A percentile compares a stretch with the other conserved stretches of the same genome.
Evolutionary conservation across 768 basidiomycete genomes (phyloP).

Genomic region (Lentinula sp.): DNA sequence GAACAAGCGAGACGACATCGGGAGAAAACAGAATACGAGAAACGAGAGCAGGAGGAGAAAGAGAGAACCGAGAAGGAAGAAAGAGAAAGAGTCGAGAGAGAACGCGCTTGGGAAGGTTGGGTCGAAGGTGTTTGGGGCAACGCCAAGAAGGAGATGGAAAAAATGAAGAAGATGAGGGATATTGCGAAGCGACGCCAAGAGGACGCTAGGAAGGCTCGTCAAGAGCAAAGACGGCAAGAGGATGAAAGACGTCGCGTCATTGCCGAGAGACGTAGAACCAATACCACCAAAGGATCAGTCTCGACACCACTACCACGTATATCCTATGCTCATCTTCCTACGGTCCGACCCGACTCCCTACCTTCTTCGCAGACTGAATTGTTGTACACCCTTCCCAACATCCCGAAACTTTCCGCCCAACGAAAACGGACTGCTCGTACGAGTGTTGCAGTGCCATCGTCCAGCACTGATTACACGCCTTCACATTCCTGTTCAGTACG

Average conservation of each 20-base stretch:
- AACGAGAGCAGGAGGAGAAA: slow-evolving; percentile 2
- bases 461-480: slow-evolving; percentile 5
- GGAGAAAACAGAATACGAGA: neutral
- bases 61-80: neutral
- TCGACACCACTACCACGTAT: neutral
- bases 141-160: slow-evolving; percentile 11
- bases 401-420: slow-evolving; percentile 6
- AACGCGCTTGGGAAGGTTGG: slow-evolving; percentile 12
- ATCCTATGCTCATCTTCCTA: slow-evolving; percentile 5
- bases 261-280: neutral
- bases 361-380: neutral
- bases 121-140: slow-evolving; percentile 22
- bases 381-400: slow-evolving; percentile 1
- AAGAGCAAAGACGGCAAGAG: neutral
- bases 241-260: neutral
- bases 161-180: slow-evolving; percentile 16
- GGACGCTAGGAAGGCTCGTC: slow-evolving; percentile 12
- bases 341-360: neutral
- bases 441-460: slow-evolving; percentile 17
- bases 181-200: slow-evolving; percentile 11
- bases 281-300: neutral
- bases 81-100: neutral
- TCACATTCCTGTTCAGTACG: neutral
- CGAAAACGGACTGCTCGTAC: slow-evolving; percentile 9
- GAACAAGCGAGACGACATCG: neutral